These are phyloP conservation scores for Angomonas ambiguus DNA, from an alignment of 208 protist species.

Conservation along the genomic window DNA sequence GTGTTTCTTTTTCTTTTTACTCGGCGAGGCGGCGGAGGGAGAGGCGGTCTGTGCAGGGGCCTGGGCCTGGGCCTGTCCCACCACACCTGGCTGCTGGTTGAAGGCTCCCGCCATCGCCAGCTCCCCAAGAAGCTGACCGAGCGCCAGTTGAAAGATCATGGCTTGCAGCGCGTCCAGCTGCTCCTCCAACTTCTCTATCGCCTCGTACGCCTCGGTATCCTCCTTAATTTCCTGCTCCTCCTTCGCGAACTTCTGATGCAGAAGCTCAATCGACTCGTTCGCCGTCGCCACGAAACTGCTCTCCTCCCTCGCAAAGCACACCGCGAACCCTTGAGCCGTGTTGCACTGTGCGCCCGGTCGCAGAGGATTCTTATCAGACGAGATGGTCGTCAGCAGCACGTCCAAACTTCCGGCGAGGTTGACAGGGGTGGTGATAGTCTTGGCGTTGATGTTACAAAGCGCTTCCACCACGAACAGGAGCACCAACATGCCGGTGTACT, in stretches of 20 bases:
- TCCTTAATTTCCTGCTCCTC: constrained; percentile 44
- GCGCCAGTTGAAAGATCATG: constrained; percentile 64
- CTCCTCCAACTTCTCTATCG: constrained; percentile 52
- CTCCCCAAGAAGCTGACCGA: constrained; percentile 69
- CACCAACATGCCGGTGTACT: constrained; percentile 73
- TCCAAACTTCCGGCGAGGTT: constrained; percentile 35
- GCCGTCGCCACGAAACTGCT: constrained; percentile 47
- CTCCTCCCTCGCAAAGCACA: constrained; percentile 65
- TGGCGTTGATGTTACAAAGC: constrained; percentile 75
- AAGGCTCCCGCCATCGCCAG: constrained; percentile 23
- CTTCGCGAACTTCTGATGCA: constrained; percentile 43
- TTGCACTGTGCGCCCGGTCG: constrained; percentile 32
- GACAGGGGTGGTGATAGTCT: constrained; percentile 23
- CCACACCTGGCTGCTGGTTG: background rate
- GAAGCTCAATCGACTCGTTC: constrained; percentile 54
- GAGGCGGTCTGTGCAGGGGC: background rate
- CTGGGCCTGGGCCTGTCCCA: background rate
- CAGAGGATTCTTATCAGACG: constrained; percentile 41
- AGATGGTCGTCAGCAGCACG: constrained; percentile 44
- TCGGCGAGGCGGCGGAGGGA: background rate
- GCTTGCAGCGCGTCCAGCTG: constrained; percentile 69
- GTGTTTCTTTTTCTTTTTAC: constrained; percentile 56
- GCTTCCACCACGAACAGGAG: constrained; percentile 62
- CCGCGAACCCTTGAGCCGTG: constrained; percentile 55
- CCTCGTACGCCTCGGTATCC: constrained; percentile 41